phyloP scores from a whole-genome alignment of 1,284 basidiomycete genomes.

The Pseudozyma tsukubaensis region DNA sequence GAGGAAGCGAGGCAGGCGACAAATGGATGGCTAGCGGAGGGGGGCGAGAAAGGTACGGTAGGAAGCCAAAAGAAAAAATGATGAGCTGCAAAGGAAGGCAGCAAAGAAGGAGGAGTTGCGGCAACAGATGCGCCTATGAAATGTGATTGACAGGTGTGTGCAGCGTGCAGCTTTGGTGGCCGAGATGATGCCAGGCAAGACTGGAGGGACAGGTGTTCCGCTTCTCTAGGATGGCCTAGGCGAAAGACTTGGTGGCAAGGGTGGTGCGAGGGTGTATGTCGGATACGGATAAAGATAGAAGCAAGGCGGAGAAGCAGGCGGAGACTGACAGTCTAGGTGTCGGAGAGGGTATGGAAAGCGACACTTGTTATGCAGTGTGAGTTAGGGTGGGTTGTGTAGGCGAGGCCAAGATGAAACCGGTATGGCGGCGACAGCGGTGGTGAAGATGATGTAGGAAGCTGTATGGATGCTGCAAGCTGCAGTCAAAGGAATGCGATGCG shows the following conservation, averaged over 20 bases:
- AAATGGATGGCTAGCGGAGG: background rate
- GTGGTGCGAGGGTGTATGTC: no score
- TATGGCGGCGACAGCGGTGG: slow-evolving; percentile 2
- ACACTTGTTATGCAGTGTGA: background rate
- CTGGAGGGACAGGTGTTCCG: no score
- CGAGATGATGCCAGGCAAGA: background rate
- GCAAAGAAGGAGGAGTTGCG: slow-evolving; percentile 11
- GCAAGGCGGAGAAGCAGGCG: no score
- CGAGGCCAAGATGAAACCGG: slow-evolving; percentile 4
- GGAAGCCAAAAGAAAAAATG: background rate
- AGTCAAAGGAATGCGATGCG: slow-evolving; percentile 19
- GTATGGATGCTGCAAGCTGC: slow-evolving; percentile 20
- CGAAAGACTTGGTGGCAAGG: no score
- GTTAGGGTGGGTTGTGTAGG: background rate
- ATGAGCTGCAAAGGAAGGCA: slow-evolving; percentile 27
- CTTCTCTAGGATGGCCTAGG: no score
- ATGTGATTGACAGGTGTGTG: background rate
- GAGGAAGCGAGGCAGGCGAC: background rate
- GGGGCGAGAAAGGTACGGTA: background rate
- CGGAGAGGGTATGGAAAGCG: background rate
- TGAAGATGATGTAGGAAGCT: background rate
- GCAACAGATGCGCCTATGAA: slow-evolving; percentile 14
- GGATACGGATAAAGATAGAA: no score
- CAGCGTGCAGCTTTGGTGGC: slow-evolving; percentile 10
- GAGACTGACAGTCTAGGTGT: no score